These are phyloP conservation scores for Xylaria cubensis DNA, from an alignment of 495 filamentous ascomycete genomes.

Conservation along the genomic window DNA sequence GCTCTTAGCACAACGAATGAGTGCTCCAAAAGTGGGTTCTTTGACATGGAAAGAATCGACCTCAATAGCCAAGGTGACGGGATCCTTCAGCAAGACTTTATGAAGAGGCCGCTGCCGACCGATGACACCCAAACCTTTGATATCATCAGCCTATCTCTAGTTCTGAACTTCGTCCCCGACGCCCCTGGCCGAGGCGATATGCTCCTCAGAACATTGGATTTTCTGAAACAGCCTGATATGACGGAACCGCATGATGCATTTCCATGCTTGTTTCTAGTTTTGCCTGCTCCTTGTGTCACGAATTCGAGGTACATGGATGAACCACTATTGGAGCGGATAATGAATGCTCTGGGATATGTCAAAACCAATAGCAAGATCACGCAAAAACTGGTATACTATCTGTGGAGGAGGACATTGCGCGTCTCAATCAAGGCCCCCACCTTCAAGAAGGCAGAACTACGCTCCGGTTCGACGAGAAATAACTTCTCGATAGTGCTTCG, in stretches of 20 bases:
- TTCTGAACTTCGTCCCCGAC: constrained; percentile 91
- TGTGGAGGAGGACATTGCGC: constrained; percentile 65
- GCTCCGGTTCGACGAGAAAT: constrained; percentile 76
- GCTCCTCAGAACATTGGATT: constrained; percentile 75
- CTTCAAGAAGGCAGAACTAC: constrained; percentile 72
- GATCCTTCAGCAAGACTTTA: constrained; percentile 91
- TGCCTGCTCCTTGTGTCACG: constrained; percentile 84
- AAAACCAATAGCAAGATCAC: constrained; percentile 71
- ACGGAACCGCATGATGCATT: constrained; percentile 49
- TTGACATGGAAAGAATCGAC: constrained; percentile 87
- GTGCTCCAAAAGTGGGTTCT: constrained; percentile 71
- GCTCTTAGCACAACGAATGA: constrained; percentile 85
- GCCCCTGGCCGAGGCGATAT: constrained; percentile 81
- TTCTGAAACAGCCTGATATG: constrained; percentile 55
- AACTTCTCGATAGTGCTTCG: constrained; percentile 83
- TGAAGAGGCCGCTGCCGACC: constrained; percentile 78
- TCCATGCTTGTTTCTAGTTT: constrained; percentile 88
- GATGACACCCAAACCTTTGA: constrained; percentile 73
- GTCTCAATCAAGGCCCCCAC: constrained; percentile 31
- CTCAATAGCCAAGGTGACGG: constrained; percentile 81
- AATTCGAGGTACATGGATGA: constrained; percentile 94
- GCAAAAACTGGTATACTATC: constrained; percentile 84
- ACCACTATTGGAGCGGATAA: constrained; percentile 70
- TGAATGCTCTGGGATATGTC: constrained; percentile 77
- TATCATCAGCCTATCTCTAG: constrained; percentile 89